Conservation (phyloP, 2,329 filamentous ascomycete genomes). For the Cadophora gregata region DNA sequence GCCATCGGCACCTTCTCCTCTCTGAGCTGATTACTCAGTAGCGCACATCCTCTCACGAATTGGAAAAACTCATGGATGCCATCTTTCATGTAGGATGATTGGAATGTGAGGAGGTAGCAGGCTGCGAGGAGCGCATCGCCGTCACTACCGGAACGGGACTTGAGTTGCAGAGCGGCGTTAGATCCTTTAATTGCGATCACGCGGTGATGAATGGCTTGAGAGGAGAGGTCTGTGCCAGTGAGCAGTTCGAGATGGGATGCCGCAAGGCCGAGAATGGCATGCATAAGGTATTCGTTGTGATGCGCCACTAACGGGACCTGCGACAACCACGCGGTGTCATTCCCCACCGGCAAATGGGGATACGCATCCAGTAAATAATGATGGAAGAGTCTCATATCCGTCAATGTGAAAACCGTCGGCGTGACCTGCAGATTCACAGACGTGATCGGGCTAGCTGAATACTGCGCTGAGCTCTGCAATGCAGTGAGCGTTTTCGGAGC, state of each 20-base stretch:
- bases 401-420: slow-evolving; percentile 63
- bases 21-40: slow-evolving; percentile 61
- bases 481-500: slow-evolving; percentile 59
- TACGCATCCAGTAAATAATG: slow-evolving; percentile 67
- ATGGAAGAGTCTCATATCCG: slow-evolving; percentile 73
- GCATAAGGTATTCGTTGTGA: slow-evolving; percentile 71
- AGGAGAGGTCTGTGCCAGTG: slow-evolving; percentile 39
- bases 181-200: slow-evolving; percentile 68
- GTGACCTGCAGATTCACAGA: slow-evolving; percentile 47
- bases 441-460: slow-evolving; percentile 20
- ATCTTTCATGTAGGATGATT: slow-evolving; percentile 62
- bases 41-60: slow-evolving; percentile 62
- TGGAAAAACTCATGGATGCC: slow-evolving; percentile 66
- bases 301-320: slow-evolving; percentile 71
- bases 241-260: slow-evolving; percentile 69
- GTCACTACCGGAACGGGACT: slow-evolving; percentile 54
- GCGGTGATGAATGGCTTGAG: slow-evolving; percentile 66
- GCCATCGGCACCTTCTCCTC: slow-evolving; percentile 57
- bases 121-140: slow-evolving; percentile 65
- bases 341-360: slow-evolving; percentile 68
- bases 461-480: slow-evolving; percentile 29
- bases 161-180: slow-evolving; percentile 57
- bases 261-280: slow-evolving; percentile 70
- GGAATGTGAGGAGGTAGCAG: slow-evolving; percentile 64
- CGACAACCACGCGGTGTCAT: slow-evolving; percentile 70